These are phyloP conservation scores for Barnettozyma sucrosica DNA, from an alignment of 805 yeast species.

Conservation along the genomic window DNA sequence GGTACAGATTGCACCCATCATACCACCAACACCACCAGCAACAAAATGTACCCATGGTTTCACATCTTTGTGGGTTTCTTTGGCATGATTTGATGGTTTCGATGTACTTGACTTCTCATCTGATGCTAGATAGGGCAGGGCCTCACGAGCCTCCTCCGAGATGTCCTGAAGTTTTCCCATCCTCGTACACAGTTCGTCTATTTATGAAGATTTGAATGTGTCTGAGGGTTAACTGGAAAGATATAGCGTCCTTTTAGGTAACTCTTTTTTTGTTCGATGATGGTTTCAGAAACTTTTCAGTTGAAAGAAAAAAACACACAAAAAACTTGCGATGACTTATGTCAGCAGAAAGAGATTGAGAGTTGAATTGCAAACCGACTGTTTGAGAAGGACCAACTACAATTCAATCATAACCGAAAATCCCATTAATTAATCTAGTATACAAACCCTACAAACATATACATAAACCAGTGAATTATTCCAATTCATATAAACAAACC, in stretches of 20 bases:
- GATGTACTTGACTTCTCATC: conserved; percentile 64
- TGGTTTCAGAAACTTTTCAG: neutral
- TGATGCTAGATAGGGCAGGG: conserved; percentile 58
- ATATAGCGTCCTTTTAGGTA: neutral
- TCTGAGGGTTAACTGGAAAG: neutral
- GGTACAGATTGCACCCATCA: conserved; percentile 93
- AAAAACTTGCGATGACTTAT: neutral
- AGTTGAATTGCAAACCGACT: too few relatives aligned
- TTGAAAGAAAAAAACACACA: too few relatives aligned
- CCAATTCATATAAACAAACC: conserved; percentile 4
- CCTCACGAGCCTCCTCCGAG: conserved; percentile 50
- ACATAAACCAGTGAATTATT: conserved; percentile 2
- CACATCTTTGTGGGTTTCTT: conserved; percentile 22
- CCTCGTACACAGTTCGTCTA: neutral
- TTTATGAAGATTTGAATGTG: neutral
- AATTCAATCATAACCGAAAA: neutral
- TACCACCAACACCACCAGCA: conserved; percentile 94
- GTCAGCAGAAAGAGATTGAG: neutral
- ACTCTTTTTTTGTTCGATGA: neutral
- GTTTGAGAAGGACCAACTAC: too few relatives aligned
- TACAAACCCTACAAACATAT: neutral
- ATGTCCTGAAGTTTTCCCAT: conserved; percentile 27
- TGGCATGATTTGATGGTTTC: conserved; percentile 29
- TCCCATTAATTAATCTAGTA: neutral
- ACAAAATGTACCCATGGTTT: conserved; percentile 72